Evolutionary conservation across 352 stramenopile genomes (phyloP).

Genomic region (Phytophthora fragariae): DNA sequence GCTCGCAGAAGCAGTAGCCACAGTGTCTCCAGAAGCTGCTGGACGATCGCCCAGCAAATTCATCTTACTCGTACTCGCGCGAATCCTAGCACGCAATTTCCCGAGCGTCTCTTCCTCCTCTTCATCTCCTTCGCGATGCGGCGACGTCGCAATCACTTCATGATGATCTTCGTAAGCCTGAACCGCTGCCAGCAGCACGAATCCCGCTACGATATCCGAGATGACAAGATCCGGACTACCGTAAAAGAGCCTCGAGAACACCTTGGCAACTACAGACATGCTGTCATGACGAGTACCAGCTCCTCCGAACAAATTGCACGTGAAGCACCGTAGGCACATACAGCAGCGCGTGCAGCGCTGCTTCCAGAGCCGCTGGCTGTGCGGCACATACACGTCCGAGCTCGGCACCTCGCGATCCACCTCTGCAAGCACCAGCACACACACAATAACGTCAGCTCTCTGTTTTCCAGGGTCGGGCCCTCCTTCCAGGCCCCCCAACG

Average conservation of each 20-base stretch:
- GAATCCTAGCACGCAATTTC: slow-evolving; percentile 60
- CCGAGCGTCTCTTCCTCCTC: slow-evolving; percentile 55
- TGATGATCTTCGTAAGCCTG: slow-evolving; percentile 77
- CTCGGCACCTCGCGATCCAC: slow-evolving; percentile 65
- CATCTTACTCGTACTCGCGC: slow-evolving; percentile 32
- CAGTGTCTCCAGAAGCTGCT: neutral
- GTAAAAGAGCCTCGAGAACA: slow-evolving; percentile 88
- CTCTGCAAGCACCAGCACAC: slow-evolving; percentile 41
- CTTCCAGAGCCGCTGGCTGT: slow-evolving; percentile 76
- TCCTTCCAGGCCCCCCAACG: slow-evolving; percentile 13
- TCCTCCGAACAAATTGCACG: slow-evolving; percentile 88
- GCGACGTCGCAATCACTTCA: slow-evolving; percentile 43
- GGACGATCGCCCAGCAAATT: slow-evolving; percentile 15
- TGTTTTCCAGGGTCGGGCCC: neutral
- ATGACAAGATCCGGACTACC: slow-evolving; percentile 89
- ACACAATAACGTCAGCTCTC: neutral
- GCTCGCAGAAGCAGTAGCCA: slow-evolving; percentile 10
- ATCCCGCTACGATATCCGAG: slow-evolving; percentile 88
- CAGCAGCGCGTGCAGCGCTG: slow-evolving; percentile 81
- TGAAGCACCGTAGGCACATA: slow-evolving; percentile 84
- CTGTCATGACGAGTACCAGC: slow-evolving; percentile 86
- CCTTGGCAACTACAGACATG: slow-evolving; percentile 89
- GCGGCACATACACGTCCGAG: slow-evolving; percentile 86
- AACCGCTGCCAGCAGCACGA: slow-evolving; percentile 81
- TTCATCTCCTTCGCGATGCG: slow-evolving; percentile 41